Base-by-base conservation (phyloP, 768 basidiomycete species). In the Mycena olivaceomarginata region DNA sequence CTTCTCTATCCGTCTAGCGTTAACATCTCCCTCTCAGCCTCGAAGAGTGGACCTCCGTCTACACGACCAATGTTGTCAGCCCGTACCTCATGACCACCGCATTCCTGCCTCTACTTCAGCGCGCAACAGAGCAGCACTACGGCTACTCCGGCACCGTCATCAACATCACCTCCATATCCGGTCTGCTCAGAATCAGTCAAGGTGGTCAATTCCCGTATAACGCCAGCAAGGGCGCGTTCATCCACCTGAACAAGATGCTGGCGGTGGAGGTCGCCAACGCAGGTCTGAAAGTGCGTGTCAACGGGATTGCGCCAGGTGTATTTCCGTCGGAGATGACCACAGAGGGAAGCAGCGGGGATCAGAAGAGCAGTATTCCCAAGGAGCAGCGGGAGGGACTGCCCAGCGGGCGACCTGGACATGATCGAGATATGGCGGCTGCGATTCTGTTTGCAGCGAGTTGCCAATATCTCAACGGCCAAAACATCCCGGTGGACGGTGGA, bases 171-270 rank as follows among this genome's bases (percentile, higher is more conserved):
- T 62, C 63, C n/a, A 72, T 72, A 39, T 65, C 62, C 37, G 71
- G 71, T 8, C 20, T 72, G 37, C 12, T 65, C 40, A 51, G 15
- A 12, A 31, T 11, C 48, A 41, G 25, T 5, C 71, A 72, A 43
- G 22, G 22, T 37, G 22, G 22, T 37, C 70, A 85, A 80, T 84
- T 84, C 62, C 79, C 82, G 9, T 85, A 85, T 73, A 81, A 82
- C 62, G 72, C 82, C 12, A 76, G 76, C 48, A 85, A 85, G 71
- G 83, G 82, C 25, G 85, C 81, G 25, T 72, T 77, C 11, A 76
- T 82, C n/a, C 85, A 84, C 48, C 67, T 85, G 5, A 82, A 81
- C 2, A 77, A 78, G 43, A 74, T 83, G 65, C 75, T 85, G 13
- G 79, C 83, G 7, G 80, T 83, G 12, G 83, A 84, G 64, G 78